Base-by-base conservation (phyloP, 2,329 filamentous ascomycete genomes). In the Penicillium janthinellum region DNA sequence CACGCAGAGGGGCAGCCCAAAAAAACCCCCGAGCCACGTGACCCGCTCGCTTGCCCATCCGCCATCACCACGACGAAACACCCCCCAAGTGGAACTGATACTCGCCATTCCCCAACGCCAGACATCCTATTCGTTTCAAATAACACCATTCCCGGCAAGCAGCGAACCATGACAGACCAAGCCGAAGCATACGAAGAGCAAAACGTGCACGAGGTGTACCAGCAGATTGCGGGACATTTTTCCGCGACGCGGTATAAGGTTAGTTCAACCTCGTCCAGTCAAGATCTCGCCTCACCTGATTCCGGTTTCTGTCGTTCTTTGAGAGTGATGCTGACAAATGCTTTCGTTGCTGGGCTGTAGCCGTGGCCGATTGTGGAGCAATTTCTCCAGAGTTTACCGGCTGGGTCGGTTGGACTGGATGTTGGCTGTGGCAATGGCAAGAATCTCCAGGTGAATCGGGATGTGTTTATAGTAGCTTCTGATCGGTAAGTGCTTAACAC, bases 391-490 rank as follows among this genome's bases (percentile, higher is more conserved):
- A 79, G 81, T 35, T 84, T 90, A 50, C 73, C 82, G 0, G 78
- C 87, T 12, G 94, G 93, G 28, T 85, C 90, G 52, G 78, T 98
- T 57, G 95, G 95, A 10, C 83, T 96, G 35, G 95, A 99, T 77
- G 83, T 98, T 58, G 95, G 95, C 61, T 98, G 95, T 78, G 95
- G 95, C 60, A 99, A 99, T 79, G 95, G 95, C 67, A 98, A 98
- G 82, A 97, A 98, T 75, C 81, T 98, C 61, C 81, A 84, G 61
- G 90, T 96, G 58, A 96, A 96, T 77, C 83, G 82, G 22, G 78
- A 86, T 68, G 79, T 96, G 51, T 92, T 90, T 78, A 89, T 97
- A 56, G 75, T 98, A 60, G 94, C 88, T 58, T 94, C 90, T 57
- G 95, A 98, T 80, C 86, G 92, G 81, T 96, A 22, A 22, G 22